phyloP scores from a whole-genome alignment of 2,329 filamentous ascomycete genomes.

The Hypoxylon sp. region DNA sequence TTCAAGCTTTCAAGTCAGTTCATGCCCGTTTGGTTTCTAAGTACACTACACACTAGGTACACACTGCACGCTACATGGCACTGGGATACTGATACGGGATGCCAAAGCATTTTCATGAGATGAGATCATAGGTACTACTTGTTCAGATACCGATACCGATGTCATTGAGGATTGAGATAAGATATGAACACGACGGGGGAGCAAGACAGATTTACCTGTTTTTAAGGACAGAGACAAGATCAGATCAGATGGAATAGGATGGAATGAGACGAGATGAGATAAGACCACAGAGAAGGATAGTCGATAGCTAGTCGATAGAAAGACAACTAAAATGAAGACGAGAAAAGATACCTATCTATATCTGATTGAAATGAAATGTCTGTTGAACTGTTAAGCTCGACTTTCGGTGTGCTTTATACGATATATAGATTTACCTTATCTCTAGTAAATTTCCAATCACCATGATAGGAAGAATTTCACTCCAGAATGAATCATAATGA shows the following conservation, averaged over 20 bases:
- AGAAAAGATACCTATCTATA: not conserved
- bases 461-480: not conserved
- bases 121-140: not conserved
- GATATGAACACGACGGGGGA: not conserved
- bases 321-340: not conserved
- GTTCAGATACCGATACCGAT: not conserved
- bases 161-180: not conserved
- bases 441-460: not conserved
- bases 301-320: conserved; percentile 1
- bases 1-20: not conserved
- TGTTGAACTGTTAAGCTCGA: not conserved
- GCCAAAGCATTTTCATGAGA: not conserved
- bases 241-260: not conserved
- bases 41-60: not conserved
- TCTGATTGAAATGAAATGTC: not conserved
- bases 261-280: not conserved
- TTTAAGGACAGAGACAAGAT: not conserved
- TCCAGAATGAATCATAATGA: not conserved
- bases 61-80: not conserved
- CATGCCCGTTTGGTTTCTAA: conserved; percentile 1
- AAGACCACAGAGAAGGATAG: not conserved
- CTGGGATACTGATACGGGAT: not conserved
- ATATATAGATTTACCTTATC: not conserved
- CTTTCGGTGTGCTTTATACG: not conserved
- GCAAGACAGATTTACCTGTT: not conserved